Conservation (phyloP, 768 basidiomycete genomes). For the Mycena amicta region DNA sequence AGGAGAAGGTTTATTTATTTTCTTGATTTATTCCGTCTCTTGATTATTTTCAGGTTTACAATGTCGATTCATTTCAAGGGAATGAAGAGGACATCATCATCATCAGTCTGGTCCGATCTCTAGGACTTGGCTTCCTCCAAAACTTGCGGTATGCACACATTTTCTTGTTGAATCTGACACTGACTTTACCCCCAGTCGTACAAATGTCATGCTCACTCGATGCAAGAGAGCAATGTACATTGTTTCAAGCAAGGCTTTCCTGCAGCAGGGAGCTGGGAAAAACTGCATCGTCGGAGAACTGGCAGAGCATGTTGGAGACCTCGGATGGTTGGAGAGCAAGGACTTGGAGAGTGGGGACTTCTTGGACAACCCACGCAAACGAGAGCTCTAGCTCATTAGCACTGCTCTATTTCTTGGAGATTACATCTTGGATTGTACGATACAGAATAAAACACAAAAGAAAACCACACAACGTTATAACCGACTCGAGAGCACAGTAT, state of each 20-base stretch:
- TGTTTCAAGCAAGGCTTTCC: slow-evolving; percentile 61
- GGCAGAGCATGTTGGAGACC: slow-evolving; percentile 36
- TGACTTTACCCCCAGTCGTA: slow-evolving; percentile 38
- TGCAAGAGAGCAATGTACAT: slow-evolving; percentile 82
- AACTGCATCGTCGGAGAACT: slow-evolving; percentile 48
- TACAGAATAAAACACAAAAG: slow-evolving; percentile 7
- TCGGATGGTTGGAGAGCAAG: slow-evolving; percentile 41
- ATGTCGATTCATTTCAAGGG: slow-evolving; percentile 33
- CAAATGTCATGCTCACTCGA: slow-evolving; percentile 88
- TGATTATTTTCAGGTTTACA: slow-evolving; percentile 9
- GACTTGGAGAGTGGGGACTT: slow-evolving; percentile 43
- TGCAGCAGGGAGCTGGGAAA: slow-evolving; percentile 52
- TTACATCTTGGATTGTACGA: slow-evolving; percentile 11
- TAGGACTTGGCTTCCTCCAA: slow-evolving; percentile 64
- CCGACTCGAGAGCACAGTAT: slow-evolving; percentile 25
- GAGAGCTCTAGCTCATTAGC: background rate
- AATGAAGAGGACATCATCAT: slow-evolving; percentile 84
- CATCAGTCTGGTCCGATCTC: slow-evolving; percentile 67
- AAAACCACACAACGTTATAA: slow-evolving; percentile 30
- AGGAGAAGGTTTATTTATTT: slow-evolving; percentile 59
- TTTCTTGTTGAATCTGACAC: background rate
- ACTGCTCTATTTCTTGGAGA: background rate
- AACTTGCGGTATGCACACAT: slow-evolving; percentile 44
- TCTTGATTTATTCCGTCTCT: slow-evolving; percentile 10
- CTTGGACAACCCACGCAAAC: slow-evolving; percentile 20